Evolutionary conservation across 164 flowering plant species (phyloP), one percentile per base, ranked within the genome.

Genomic region (Cinnamomum micranthum): DNA sequence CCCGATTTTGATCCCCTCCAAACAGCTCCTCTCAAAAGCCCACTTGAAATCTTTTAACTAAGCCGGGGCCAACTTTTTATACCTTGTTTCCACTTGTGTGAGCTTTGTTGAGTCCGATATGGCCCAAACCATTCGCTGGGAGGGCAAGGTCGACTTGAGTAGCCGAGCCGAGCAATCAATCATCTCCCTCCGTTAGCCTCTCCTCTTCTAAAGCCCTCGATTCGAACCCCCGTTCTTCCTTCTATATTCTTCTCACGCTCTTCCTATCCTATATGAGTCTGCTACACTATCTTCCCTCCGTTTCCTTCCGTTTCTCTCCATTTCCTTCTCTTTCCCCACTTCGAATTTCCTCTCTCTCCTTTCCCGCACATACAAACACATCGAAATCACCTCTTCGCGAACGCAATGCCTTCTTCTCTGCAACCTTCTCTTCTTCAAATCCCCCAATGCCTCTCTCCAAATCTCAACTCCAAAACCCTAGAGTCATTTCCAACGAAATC

Each of bases 321-420:
- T 65, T 69, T 65, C 33, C 71, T 73, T 69, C 79, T 74, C 68
- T 70, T 65, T 76, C 47, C 51, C 75, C 71, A 20, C 74, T 64
- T 64, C 59, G 1, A 20, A 23, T 7, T 50, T 28, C 51, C 60
- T 69, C 73, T 50, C 71, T 74, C 75, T 63, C 73, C 63, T 7
- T 66, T 31, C 60, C 47, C 77, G 35, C 6, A 33, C 20, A 11
- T 75, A 20, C 55, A 28, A 27, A 28, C 2, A 23, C 65, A 24
- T 23, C 50, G 28, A 58, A 74, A 19, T 62, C 33, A 50, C 33
- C 58, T 28, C 27, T 47, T 23, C 31, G 50, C 68, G 14, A 47
- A 2, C 59, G 19, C 15, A 19, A 69, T 70, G 73, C 51, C 63
- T 20, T 73, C 65, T 73, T 76, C 47, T 22, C 80, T 50, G 28